phyloP scores from a whole-genome alignment of 768 basidiomycete genomes.

The Sistotremastrum suecicum region DNA sequence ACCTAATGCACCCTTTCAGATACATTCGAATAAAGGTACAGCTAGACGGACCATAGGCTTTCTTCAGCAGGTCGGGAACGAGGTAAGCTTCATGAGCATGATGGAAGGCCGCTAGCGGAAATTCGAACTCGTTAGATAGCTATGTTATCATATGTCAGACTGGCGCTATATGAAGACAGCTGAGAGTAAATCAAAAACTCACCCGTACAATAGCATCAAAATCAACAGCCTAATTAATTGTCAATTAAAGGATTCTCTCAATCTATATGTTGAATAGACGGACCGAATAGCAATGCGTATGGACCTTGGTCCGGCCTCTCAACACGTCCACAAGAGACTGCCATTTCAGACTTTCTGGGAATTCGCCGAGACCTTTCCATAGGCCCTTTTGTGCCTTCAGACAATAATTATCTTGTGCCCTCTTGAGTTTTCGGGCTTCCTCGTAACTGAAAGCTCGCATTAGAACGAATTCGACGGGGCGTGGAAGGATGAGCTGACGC shows the following conservation, averaged over 20 bases:
- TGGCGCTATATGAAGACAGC: background rate
- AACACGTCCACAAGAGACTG: conserved; percentile 73
- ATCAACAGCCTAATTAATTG: conserved; percentile 50
- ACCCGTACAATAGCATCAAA: conserved; percentile 56
- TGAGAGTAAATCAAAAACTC: conserved; percentile 11
- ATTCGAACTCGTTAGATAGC: conserved; percentile 85
- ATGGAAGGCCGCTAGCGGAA: conserved; percentile 69
- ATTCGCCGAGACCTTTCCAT: conserved; percentile 8
- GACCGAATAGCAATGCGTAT: conserved; percentile 26
- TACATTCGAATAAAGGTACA: background rate
- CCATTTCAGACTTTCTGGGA: conserved; percentile 39
- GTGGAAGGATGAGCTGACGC: conserved; percentile 16
- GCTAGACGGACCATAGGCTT: conserved; percentile 34
- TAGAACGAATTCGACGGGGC: too few relatives aligned
- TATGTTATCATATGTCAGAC: conserved; percentile 14
- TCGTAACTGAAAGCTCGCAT: conserved; percentile 15
- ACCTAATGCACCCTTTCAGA: conserved; percentile 15
- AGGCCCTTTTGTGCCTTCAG: conserved; percentile 9
- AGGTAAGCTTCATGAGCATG: conserved; percentile 86
- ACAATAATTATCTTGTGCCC: conserved; percentile 22
- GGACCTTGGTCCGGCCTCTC: conserved; percentile 73
- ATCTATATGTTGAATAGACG: conserved; percentile 24
- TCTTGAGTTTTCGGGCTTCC: conserved; percentile 21
- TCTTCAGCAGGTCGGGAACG: conserved; percentile 70
- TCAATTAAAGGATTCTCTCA: conserved; percentile 48